Percentiles rank a stretch among this genome's conserved stretches.
Evolutionary conservation across 257 asterid genomes (phyloP).

Genomic region (Penstemon barbatus): DNA sequence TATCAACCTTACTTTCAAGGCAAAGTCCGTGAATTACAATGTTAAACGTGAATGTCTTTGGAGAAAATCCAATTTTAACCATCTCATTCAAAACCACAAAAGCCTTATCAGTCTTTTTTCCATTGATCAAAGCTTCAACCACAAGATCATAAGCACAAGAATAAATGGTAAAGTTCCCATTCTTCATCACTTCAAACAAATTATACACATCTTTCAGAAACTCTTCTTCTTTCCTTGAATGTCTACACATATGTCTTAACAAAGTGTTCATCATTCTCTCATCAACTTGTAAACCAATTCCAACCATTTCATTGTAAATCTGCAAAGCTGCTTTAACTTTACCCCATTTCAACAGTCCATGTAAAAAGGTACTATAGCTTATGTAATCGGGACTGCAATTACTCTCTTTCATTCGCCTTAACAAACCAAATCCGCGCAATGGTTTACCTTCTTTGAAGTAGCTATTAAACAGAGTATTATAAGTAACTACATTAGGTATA

Average conservation of each 20-base stretch:
- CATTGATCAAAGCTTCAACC: conserved; percentile 58
- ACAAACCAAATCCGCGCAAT: conserved; percentile 47
- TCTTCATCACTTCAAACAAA: conserved; percentile 54
- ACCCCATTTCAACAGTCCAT: conserved; percentile 82
- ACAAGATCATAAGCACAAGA: conserved; percentile 49
- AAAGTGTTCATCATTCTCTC: conserved; percentile 75
- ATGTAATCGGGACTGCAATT: conserved; percentile 63
- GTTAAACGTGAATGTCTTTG: conserved; percentile 55
- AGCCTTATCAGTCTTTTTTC: conserved; percentile 35
- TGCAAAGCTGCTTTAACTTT: conserved; percentile 41
- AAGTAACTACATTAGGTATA: conserved; percentile 58
- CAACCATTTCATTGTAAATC: conserved; percentile 52
- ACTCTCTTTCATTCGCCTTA: conserved; percentile 55
- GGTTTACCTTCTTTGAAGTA: conserved; percentile 79
- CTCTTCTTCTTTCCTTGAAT: conserved; percentile 43
- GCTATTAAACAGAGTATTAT: conserved; percentile 70
- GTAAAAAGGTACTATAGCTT: conserved; percentile 63
- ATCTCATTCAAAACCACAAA: conserved; percentile 44
- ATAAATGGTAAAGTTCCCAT: conserved; percentile 23
- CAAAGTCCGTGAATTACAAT: conserved; percentile 46
- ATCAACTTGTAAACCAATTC: conserved; percentile 47
- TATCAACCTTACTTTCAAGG: conserved; percentile 40
- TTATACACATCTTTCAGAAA: conserved; percentile 38
- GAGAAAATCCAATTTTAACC: conserved; percentile 51
- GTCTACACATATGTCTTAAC: conserved; percentile 67